These are phyloP conservation scores for Ramularia endophylla DNA, from an alignment of 2,329 filamentous ascomycete species.

Conservation along the genomic window DNA sequence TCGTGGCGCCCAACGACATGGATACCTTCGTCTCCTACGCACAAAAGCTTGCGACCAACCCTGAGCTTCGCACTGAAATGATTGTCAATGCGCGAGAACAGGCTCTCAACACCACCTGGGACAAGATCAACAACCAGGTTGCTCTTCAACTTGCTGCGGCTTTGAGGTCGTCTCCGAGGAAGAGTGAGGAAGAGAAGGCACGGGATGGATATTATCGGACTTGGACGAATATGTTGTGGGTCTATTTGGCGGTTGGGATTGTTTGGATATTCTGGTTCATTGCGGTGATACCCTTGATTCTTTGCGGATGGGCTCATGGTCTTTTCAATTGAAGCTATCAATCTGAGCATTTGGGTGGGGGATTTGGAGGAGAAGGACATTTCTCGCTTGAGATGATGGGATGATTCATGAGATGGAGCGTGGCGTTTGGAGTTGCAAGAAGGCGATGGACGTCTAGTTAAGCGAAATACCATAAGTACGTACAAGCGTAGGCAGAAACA, in stretches of 20 bases:
- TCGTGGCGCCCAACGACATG: constrained; percentile 56
- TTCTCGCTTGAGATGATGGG: too few relatives aligned
- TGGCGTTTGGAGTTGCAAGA: too few relatives aligned
- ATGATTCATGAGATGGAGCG: too few relatives aligned
- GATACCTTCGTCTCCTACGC: constrained; percentile 53
- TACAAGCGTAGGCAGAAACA: too few relatives aligned
- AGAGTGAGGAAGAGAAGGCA: constrained; percentile 13
- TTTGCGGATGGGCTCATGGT: constrained; percentile 28
- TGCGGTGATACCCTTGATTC: constrained; percentile 30
- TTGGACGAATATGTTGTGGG: constrained; percentile 21
- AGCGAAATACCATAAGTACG: too few relatives aligned
- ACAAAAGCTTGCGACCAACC: constrained; percentile 44
- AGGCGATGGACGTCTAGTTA: too few relatives aligned
- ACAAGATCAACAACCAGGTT: constrained; percentile 64
- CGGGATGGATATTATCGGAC: constrained; percentile 24
- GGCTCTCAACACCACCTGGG: constrained; percentile 62
- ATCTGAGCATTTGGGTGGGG: background rate
- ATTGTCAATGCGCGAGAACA: constrained; percentile 46
- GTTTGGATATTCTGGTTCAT: constrained; percentile 35
- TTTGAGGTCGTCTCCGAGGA: constrained; percentile 21
- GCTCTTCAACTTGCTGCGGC: constrained; percentile 56
- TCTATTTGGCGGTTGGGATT: constrained; percentile 29
- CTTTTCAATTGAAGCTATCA: constrained; percentile 19
- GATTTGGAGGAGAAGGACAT: too few relatives aligned
- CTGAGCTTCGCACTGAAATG: constrained; percentile 42